phyloP scores from a whole-genome alignment of 192 early-diverging fungal species.

The Coemansia sp. region DNA sequence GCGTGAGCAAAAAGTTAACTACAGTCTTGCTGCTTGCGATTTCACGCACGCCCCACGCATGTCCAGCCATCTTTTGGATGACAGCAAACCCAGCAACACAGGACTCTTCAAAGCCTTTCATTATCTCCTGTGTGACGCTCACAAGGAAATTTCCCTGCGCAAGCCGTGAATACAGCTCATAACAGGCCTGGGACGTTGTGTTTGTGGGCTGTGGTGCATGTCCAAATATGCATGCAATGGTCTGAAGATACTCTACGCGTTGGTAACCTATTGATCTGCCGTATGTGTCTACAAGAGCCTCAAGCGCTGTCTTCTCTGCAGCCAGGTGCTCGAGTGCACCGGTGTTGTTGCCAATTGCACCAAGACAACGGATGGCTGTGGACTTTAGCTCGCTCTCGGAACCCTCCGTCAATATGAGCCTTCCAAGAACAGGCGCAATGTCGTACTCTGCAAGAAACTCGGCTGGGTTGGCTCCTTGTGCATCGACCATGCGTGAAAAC shows the following conservation, averaged over 20 bases:
- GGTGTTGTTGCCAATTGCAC: conserved; percentile 44
- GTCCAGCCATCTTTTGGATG: conserved; percentile 41
- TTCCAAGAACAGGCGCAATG: conserved; percentile 25
- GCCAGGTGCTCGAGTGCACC: conserved; percentile 38
- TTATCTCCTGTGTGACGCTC: conserved; percentile 46
- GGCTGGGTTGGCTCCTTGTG: conserved; percentile 16
- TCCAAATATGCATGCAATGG: conserved; percentile 50
- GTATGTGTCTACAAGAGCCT: conserved; percentile 38
- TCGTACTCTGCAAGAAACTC: conserved; percentile 35
- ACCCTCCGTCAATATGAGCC: conserved; percentile 19
- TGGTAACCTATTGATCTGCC: conserved; percentile 23
- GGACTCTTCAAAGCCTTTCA: conserved; percentile 54
- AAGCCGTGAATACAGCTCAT: conserved; percentile 43
- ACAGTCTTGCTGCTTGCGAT: conserved; percentile 45
- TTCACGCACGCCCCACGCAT: conserved; percentile 51
- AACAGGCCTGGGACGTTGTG: conserved; percentile 40
- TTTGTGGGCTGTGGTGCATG: conserved; percentile 23
- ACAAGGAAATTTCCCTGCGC: conserved; percentile 36
- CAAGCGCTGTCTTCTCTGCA: conserved; percentile 35
- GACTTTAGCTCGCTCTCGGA: conserved; percentile 17
- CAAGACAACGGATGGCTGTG: conserved; percentile 41
- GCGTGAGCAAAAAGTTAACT: conserved; percentile 42
- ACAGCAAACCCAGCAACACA: conserved; percentile 43
- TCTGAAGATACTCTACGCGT: conserved; percentile 41
- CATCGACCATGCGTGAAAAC: conserved; percentile 44